Evolutionary conservation across 371 early-diverging fungal genomes (phyloP).

Genomic region (Rhizopus stolonifer): DNA sequence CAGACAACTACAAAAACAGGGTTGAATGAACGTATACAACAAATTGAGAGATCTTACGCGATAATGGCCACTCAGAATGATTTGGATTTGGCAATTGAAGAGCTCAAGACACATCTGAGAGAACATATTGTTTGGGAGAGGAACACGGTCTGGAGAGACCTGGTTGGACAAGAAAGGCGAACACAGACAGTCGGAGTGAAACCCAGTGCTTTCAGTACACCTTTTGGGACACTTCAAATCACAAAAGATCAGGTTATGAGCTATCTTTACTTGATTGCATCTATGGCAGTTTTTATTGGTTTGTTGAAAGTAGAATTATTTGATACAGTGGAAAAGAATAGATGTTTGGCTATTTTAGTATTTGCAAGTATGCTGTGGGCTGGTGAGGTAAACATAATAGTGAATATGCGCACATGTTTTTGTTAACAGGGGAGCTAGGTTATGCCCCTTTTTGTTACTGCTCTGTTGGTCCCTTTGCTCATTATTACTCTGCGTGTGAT

Average conservation of each 20-base stretch:
- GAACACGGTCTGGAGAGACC: slow-evolving; percentile 96
- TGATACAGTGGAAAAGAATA: slow-evolving; percentile 63
- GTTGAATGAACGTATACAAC: slow-evolving; percentile 63
- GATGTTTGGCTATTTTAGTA: slow-evolving; percentile 87
- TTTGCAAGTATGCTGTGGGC: slow-evolving; percentile 93
- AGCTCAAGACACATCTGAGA: slow-evolving; percentile 79
- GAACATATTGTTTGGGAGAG: slow-evolving; percentile 95
- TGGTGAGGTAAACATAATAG: slow-evolving; percentile 66
- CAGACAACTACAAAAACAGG: slow-evolving; percentile 51
- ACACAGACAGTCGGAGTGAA: slow-evolving; percentile 63
- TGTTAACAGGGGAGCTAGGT: no score
- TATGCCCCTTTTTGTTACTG: slow-evolving; percentile 94
- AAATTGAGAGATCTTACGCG: slow-evolving; percentile 60
- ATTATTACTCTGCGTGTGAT: slow-evolving; percentile 84
- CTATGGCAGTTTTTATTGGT: slow-evolving; percentile 55
- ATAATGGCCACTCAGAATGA: slow-evolving; percentile 51
- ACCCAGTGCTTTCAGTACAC: slow-evolving; percentile 41
- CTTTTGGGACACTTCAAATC: slow-evolving; percentile 45
- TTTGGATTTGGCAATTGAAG: slow-evolving; percentile 63
- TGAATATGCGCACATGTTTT: no score
- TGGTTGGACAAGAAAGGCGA: slow-evolving; percentile 90
- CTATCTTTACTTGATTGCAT: slow-evolving; percentile 38
- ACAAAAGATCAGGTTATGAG: slow-evolving; percentile 40
- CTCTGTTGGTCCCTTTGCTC: slow-evolving; percentile 84
- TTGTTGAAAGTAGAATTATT: slow-evolving; percentile 58